Base-by-base conservation (phyloP, 352 stramenopile species). In the Detonula confervacea region DNA sequence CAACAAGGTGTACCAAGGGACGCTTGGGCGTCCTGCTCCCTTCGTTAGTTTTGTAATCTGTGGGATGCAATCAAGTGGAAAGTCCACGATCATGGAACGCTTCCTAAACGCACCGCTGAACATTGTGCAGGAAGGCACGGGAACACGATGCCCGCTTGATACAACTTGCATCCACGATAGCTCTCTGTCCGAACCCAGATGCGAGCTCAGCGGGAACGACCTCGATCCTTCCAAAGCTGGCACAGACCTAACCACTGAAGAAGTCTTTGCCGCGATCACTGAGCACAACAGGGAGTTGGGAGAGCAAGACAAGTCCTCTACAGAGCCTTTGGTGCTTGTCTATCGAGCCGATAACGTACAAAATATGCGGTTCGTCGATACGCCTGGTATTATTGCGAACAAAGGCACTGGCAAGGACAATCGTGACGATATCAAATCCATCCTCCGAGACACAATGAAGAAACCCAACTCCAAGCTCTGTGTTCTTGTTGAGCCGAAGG, bases 311-410 rank as follows among this genome's bases (percentile, higher is more conserved):
- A 72, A 56, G 42, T 92, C 91, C 54, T 87, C 75, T 27, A 87
- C 79, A 7, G 47, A 87, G 18, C 57, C 87, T 12, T 61, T 92
- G 12, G 57, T 27, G 33, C 80, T 92, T 56, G 75, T 87, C 1
- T 92, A 92, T 44, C 59, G 77, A 44, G 57, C 84, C 1, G 82
- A 59, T 9, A 87, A 90, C 59, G 87, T 92, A 24, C 87, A 92
- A 76, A 92, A 91, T 39, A 91, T 92, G 87, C 73, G 84, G 18
- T 92, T 92, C 73, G 87, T 92, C 0, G 87, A 92, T 62, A 91
- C 84, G 11, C 87, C 87, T 24, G 75, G 75, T 29, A 84, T 87
- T 29, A 84, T 87, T n/a, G 35, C 75, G 22, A 87, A 78, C 60
- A 29, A 80, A 76, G 81, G 87, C 27, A 86, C 73, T 20, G 84